These are phyloP conservation scores for Cubamyces lactineus DNA, from an alignment of 768 basidiomycete genomes.

Conservation along the genomic window DNA sequence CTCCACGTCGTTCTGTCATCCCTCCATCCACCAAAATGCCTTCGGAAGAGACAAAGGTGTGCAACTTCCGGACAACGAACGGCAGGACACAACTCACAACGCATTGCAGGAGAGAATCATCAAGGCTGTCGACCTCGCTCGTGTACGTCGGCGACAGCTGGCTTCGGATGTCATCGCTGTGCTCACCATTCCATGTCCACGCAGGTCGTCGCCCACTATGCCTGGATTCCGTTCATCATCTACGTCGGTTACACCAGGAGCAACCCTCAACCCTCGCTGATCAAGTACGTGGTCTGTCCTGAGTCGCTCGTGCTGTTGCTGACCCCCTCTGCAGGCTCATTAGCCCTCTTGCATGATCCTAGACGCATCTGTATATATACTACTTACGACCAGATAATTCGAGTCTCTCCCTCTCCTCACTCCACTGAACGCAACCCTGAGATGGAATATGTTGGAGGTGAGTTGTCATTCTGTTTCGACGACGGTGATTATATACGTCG, in stretches of 20 bases:
- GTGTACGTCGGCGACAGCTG: slow-evolving; percentile 53
- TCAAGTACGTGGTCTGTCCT: slow-evolving; percentile 72
- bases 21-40: slow-evolving; percentile 56
- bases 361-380: slow-evolving; percentile 31
- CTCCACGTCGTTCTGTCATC: slow-evolving; percentile 41
- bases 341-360: slow-evolving; percentile 83
- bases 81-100: not conserved
- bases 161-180: slow-evolving; percentile 3
- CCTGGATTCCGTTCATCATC: slow-evolving; percentile 96
- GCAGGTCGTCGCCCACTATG: slow-evolving; percentile 90
- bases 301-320: not conserved
- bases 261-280: slow-evolving; percentile 92
- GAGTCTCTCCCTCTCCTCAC: slow-evolving; percentile 6
- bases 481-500: slow-evolving; percentile 65
- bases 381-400: slow-evolving; percentile 24
- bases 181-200: slow-evolving; percentile 6
- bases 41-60: slow-evolving; percentile 89
- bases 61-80: slow-evolving; percentile 16
- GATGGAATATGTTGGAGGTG: slow-evolving; percentile 13
- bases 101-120: slow-evolving; percentile 72
- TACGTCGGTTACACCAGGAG: slow-evolving; percentile 93
- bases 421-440: not conserved
- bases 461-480: slow-evolving; percentile 3
- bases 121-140: slow-evolving; percentile 78
- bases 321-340: slow-evolving; percentile 63